Percentiles rank a stretch among this genome's conserved stretches.
Conservation (phyloP, 169 alveolate genomes). For the Plasmodium gaboni region DNA sequence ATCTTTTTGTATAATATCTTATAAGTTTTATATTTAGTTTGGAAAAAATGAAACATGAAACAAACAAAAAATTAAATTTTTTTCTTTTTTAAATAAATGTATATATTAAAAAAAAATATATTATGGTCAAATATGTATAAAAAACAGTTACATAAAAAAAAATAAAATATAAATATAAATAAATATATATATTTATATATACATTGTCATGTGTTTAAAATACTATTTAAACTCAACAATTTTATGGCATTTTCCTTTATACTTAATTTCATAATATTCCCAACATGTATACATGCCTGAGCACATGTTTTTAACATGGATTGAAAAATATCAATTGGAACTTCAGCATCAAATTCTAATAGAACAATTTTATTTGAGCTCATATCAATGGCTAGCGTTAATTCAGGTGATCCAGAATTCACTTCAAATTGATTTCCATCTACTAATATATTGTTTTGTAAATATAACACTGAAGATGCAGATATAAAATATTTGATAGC, state of each 20-base stretch:
- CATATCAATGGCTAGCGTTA: slow-evolving; percentile 60
- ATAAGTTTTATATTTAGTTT: slow-evolving; percentile 1
- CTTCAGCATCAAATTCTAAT: slow-evolving; percentile 76
- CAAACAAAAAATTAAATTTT: slow-evolving; percentile 16
- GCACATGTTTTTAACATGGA: slow-evolving; percentile 57
- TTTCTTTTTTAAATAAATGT: slow-evolving; percentile 2
- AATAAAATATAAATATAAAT: not conserved
- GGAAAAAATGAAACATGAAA: slow-evolving; percentile 18
- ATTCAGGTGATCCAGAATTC: slow-evolving; percentile 72
- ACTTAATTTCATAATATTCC: slow-evolving; percentile 61
- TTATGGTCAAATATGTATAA: not conserved
- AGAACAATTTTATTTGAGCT: slow-evolving; percentile 55
- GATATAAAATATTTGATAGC: slow-evolving; percentile 83
- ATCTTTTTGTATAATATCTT: not conserved
- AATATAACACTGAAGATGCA: slow-evolving; percentile 81
- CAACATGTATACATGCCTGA: slow-evolving; percentile 46
- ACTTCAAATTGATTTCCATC: slow-evolving; percentile 71
- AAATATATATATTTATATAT: not conserved
- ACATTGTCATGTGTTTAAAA: slow-evolving; percentile 20
- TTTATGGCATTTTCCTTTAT: slow-evolving; percentile 71
- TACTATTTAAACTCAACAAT: slow-evolving; percentile 48
- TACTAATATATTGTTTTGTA: slow-evolving; percentile 76
- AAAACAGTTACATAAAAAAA: slow-evolving; percentile 3
- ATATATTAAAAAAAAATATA: not conserved
- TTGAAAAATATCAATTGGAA: slow-evolving; percentile 70